Conservation (phyloP, 176 grass and related monocot species). For the Musa acuminata region DNA sequence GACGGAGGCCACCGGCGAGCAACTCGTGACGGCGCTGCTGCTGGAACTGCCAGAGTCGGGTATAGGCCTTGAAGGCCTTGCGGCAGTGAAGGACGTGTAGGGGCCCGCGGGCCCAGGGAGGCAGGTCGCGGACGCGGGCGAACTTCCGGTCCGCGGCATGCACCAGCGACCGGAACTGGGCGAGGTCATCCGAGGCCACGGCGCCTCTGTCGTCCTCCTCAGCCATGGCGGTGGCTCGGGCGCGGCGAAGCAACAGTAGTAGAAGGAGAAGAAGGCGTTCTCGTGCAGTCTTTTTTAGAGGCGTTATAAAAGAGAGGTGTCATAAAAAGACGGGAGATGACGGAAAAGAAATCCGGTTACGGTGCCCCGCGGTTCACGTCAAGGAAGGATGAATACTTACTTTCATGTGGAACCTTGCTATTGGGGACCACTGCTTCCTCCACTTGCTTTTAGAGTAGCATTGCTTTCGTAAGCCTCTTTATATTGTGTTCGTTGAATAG, state of each 20-base stretch:
- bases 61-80: conserved; percentile 99
- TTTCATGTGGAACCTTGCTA: background rate
- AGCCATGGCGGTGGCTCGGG: conserved; percentile 14
- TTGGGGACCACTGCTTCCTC: background rate
- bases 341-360: background rate
- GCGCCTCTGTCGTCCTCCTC: conserved; percentile 31
- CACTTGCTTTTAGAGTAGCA: background rate
- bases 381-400: background rate
- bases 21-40: conserved; percentile 61
- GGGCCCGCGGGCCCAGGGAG: conserved; percentile 45
- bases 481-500: too few relatives aligned
- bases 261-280: background rate
- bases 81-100: conserved; percentile 61
- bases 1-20: conserved; percentile 51
- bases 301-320: background rate
- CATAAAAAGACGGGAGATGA: background rate
- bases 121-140: conserved; percentile 83
- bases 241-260: background rate
- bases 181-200: conserved; percentile 24
- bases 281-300: background rate
- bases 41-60: conserved; percentile 79
- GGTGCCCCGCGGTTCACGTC: conserved; percentile 1
- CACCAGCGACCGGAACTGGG: conserved; percentile 45
- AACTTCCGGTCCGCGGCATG: conserved; percentile 86
- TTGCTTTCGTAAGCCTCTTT: too few relatives aligned